Conservation (phyloP, 139 green algal genomes). For the Coccomyxa sp. region DNA sequence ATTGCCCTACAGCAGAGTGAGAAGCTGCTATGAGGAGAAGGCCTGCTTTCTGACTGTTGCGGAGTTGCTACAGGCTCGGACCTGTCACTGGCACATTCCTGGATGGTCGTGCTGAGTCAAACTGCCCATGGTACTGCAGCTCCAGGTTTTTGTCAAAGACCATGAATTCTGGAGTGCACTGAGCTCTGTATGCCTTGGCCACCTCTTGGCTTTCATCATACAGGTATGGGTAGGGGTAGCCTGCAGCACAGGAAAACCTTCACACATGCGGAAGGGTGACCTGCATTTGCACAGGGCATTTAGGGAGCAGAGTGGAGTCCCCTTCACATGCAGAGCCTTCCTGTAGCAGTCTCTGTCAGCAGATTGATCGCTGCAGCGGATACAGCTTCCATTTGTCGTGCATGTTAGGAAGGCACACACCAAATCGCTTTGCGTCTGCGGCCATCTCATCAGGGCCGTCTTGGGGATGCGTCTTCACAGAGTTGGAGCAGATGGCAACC, state of each 20-base stretch:
- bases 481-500: constrained; percentile 78
- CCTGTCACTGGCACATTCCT: constrained; percentile 40
- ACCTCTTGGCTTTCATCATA: constrained; percentile 76
- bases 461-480: constrained; percentile 62
- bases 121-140: constrained; percentile 81
- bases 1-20: not conserved
- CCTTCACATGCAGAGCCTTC: too few relatives aligned
- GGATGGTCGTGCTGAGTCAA: constrained; percentile 53
- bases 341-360: not conserved
- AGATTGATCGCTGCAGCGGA: too few relatives aligned
- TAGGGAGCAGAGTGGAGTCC: too few relatives aligned
- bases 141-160: constrained; percentile 54
- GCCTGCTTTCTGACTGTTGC: not conserved
- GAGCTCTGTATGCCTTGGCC: constrained; percentile 72
- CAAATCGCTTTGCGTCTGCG: constrained; percentile 28
- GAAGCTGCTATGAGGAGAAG: not conserved
- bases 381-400: not conserved
- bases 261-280: too few relatives aligned
- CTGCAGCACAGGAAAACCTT: constrained; percentile 1
- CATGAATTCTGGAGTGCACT: constrained; percentile 78
- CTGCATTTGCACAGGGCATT: too few relatives aligned
- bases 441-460: constrained; percentile 71
- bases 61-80: not conserved
- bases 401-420: not conserved
- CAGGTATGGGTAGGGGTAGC: constrained; percentile 60